Conservation (phyloP, 2,329 filamentous ascomycete species). For the Colletotrichum zoysiae region DNA sequence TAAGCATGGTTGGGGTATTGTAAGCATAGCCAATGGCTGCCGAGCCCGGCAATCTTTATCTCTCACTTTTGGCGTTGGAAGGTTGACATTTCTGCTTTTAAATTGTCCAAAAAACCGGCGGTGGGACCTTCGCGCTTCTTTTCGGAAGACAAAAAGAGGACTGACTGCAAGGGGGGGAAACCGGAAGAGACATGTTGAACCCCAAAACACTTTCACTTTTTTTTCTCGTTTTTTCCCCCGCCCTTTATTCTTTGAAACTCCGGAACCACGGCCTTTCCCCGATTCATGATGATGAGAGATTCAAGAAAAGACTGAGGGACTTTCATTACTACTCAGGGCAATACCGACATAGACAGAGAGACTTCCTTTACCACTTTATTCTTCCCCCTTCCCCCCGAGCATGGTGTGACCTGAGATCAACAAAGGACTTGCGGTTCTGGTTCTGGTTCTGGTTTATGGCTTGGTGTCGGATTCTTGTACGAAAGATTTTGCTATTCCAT, state of each 20-base stretch:
- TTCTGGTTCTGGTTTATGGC: slow-evolving; percentile 41
- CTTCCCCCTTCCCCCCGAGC: slow-evolving; percentile 18
- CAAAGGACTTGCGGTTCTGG: slow-evolving; percentile 33
- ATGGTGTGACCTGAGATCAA: slow-evolving; percentile 43
- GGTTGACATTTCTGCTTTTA: slow-evolving; percentile 19
- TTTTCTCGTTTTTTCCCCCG: slow-evolving; percentile 22
- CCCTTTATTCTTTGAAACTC: slow-evolving; percentile 45
- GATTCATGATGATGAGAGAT: slow-evolving; percentile 41
- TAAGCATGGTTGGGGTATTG: slow-evolving; percentile 22
- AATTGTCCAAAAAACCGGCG: slow-evolving; percentile 36
- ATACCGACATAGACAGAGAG: slow-evolving; percentile 43
- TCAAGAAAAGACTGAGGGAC: slow-evolving; percentile 41
- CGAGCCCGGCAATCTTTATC: slow-evolving; percentile 15
- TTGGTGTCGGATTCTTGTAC: slow-evolving; percentile 39
- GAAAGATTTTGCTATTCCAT: slow-evolving; percentile 35
- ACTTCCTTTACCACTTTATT: slow-evolving; percentile 29
- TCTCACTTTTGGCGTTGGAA: slow-evolving; percentile 35
- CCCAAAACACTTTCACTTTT: slow-evolving; percentile 33
- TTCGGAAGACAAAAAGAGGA: slow-evolving; percentile 38
- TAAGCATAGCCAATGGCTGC: slow-evolving; percentile 33
- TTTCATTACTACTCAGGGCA: slow-evolving; percentile 41
- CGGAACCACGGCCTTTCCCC: slow-evolving; percentile 41
- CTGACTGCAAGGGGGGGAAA: slow-evolving; percentile 19
- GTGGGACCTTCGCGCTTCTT: slow-evolving; percentile 39
- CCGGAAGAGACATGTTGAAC: slow-evolving; percentile 34